phyloP scores from a whole-genome alignment of 352 stramenopile species.

The Thalassiosira ordinaria region DNA sequence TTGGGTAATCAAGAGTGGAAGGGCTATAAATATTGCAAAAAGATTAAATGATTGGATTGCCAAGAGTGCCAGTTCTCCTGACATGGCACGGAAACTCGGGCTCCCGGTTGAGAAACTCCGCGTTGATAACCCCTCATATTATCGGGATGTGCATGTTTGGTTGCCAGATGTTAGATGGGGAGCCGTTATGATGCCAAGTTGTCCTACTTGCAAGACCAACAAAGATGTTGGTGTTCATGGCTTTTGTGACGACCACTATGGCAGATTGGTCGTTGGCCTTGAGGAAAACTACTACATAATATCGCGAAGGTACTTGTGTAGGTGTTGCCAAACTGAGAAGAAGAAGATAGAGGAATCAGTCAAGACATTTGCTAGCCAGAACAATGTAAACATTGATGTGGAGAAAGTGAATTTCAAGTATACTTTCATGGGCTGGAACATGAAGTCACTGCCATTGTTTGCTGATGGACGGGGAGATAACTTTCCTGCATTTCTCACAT shows the following conservation, averaged over 20 bases:
- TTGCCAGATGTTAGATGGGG: constrained; percentile 50
- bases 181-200: constrained; percentile 30
- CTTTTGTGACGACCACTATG: constrained; percentile 44
- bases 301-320: constrained; percentile 45
- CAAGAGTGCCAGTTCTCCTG: constrained; percentile 19
- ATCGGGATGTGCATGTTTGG: constrained; percentile 57
- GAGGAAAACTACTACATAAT: constrained; percentile 56
- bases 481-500: constrained; percentile 57
- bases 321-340: constrained; percentile 24
- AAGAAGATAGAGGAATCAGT: constrained; percentile 5
- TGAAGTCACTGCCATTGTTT: constrained; percentile 20
- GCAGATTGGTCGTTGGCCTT: constrained; percentile 38
- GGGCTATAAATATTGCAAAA: not conserved
- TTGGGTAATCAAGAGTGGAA: not conserved
- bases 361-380: constrained; percentile 15
- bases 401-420: constrained; percentile 10
- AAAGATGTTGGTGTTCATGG: constrained; percentile 43
- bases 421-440: constrained; percentile 56
- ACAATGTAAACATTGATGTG: not conserved
- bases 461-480: constrained; percentile 22
- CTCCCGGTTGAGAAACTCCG: not conserved
- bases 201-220: constrained; percentile 44
- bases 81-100: too few relatives aligned
- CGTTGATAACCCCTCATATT: constrained; percentile 31
- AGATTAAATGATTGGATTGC: not conserved